Conservation (phyloP, 2,329 filamentous ascomycete genomes). For the Calonectria pseudoturangicola region DNA sequence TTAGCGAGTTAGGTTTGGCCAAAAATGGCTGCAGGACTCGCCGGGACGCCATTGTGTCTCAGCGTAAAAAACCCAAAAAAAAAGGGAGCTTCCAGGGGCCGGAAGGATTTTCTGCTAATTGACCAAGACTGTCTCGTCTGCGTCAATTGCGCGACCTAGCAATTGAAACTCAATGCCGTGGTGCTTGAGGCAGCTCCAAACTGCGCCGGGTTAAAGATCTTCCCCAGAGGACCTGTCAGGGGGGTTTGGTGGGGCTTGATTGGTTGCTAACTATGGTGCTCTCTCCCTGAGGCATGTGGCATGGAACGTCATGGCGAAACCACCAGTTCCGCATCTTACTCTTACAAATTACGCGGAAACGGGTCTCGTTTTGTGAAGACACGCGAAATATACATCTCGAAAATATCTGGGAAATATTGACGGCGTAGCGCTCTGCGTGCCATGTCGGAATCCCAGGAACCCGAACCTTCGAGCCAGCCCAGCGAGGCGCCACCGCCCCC, state of each 20-base stretch:
- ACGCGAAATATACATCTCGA: constrained; percentile 36
- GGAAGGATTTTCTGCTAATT: background rate
- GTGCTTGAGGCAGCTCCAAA: constrained; percentile 30
- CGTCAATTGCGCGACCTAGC: constrained; percentile 12
- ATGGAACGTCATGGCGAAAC: constrained; percentile 49
- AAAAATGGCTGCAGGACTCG: constrained; percentile 45
- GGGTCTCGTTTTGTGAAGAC: constrained; percentile 38
- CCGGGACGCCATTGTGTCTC: constrained; percentile 44
- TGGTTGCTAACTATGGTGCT: constrained; percentile 42
- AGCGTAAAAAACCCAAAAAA: background rate
- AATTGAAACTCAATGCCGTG: constrained; percentile 16
- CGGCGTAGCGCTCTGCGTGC: constrained; percentile 44
- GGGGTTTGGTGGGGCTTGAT: constrained; percentile 39
- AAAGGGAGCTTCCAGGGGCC: no score
- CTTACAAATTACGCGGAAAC: constrained; percentile 25
- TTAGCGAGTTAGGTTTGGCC: constrained; percentile 34
- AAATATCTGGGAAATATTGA: constrained; percentile 44
- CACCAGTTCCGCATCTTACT: constrained; percentile 45
- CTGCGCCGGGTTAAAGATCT: constrained; percentile 58
- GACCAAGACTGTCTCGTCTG: background rate
- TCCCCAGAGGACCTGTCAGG: constrained; percentile 44
- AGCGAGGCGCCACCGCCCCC: constrained; percentile 57
- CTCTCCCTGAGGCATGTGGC: constrained; percentile 50
- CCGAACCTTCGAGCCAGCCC: constrained; percentile 58
- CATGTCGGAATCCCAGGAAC: constrained; percentile 63